Percentiles rank a stretch among this genome's conserved stretches.
These are phyloP conservation scores for Agaricus sinodeliciosus DNA, from an alignment of 768 basidiomycete genomes.

Conservation along the genomic window DNA sequence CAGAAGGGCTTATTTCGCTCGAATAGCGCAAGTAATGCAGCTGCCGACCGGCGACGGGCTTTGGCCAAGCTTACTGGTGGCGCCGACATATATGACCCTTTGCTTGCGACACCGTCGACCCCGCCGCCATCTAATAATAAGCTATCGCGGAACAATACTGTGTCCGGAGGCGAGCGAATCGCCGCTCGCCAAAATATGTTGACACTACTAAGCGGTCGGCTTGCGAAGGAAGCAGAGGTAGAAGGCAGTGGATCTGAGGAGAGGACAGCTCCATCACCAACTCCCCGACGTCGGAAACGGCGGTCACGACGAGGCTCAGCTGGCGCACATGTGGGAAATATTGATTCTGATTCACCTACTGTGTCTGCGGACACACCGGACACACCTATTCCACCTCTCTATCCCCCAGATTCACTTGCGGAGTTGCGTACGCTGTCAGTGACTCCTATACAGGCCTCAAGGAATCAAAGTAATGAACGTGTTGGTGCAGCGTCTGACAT, in stretches of 20 bases:
- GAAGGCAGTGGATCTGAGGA: conserved; percentile 61
- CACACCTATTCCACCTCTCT: conserved; percentile 52
- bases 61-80: conserved; percentile 84
- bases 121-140: conserved; percentile 34
- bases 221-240: conserved; percentile 54
- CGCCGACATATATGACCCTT: conserved; percentile 55
- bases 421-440: conserved; percentile 36
- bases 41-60: conserved; percentile 61
- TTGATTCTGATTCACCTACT: conserved; percentile 41
- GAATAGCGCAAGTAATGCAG: conserved; percentile 81
- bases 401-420: conserved; percentile 27
- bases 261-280: conserved; percentile 33
- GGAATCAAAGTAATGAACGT: conserved; percentile 24
- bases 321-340: conserved; percentile 30
- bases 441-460: conserved; percentile 34
- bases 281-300: conserved; percentile 50
- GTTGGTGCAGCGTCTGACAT: conserved; percentile 16
- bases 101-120: conserved; percentile 49
- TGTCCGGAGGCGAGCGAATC: conserved; percentile 73
- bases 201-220: conserved; percentile 50
- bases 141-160: conserved; percentile 70
- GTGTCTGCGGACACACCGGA: conserved; percentile 49
- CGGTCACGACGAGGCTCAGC: conserved; percentile 44
- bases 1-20: conserved; percentile 80
- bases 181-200: conserved; percentile 68